Percentiles rank a stretch among this genome's conserved stretches.
Conservation (phyloP, 176 grass and related monocot species). For the Guadua angustifolia region DNA sequence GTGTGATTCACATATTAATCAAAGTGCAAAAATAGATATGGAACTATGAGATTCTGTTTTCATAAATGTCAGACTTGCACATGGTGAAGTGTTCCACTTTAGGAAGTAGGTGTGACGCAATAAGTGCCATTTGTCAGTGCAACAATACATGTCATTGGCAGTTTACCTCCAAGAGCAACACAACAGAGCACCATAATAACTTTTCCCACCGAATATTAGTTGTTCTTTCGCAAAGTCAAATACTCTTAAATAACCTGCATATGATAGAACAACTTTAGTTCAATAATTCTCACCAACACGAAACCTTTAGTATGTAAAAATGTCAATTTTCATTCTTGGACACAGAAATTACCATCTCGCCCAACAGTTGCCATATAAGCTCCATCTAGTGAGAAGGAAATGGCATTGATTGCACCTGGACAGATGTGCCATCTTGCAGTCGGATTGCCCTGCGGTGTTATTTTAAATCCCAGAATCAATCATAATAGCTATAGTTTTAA, state of each 20-base stretch:
- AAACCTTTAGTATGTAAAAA: conserved; percentile 17
- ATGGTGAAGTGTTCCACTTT: neutral
- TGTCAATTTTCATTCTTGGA: conserved; percentile 21
- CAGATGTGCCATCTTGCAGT: conserved; percentile 93
- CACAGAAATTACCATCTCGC: conserved; percentile 76
- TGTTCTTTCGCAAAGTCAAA: conserved; percentile 89
- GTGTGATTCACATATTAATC: conserved; percentile 32
- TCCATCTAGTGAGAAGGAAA: conserved; percentile 89
- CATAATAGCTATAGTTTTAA: conserved; percentile 20
- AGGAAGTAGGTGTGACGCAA: conserved; percentile 10
- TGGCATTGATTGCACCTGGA: conserved; percentile 85
- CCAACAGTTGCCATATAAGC: conserved; percentile 88
- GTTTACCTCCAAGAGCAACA: conserved; percentile 97
- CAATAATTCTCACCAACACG: conserved; percentile 14
- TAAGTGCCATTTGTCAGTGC: conserved; percentile 16
- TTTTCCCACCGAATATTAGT: conserved; percentile 96
- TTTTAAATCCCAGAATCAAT: conserved; percentile 50
- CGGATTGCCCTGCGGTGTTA: conserved; percentile 79
- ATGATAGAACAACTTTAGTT: conserved; percentile 41
- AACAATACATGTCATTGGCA: conserved; percentile 39
- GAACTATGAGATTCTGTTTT: neutral
- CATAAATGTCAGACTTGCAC: conserved; percentile 19
- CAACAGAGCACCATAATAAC: conserved; percentile 93
- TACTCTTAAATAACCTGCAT: conserved; percentile 95
- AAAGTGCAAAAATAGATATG: conserved; percentile 23